Base-by-base conservation (phyloP, 1,284 basidiomycete genomes). In the Ustilago sp. region DNA sequence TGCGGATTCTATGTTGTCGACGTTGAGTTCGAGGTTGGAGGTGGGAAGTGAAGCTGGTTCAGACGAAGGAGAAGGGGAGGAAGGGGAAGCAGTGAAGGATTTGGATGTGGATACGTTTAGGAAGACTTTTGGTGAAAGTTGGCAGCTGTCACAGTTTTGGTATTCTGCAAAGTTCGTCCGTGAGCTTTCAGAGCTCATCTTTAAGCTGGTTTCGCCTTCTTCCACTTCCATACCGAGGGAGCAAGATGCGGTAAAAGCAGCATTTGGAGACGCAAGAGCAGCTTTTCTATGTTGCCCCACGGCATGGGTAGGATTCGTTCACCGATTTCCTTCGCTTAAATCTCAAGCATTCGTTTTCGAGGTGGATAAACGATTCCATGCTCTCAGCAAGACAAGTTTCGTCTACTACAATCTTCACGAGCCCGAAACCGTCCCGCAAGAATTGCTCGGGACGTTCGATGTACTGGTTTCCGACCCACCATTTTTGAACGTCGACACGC, bases 261-360 rank as follows among this genome's bases (percentile, higher is more conserved):
- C 48, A 32, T 67, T 64, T 34, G 66, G 62, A 11, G 23, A 45
- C n/a, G 62, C 63, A 8, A 43, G 54, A 9, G 60, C 86, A 48
- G 85, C 78, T 7, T 86, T 86, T 74, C 77, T 86, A n/a, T 85
- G 79, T 63, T 86, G 82, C 31, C 86, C 86, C 4, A 86, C 86
- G 0, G 82, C 78, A 8, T 86, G 80, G 80, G 83, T 86, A 38
- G 84, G 78, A 4, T 85, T 86, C 63, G 84, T 85, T 15, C 81
- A 85, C 70, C 53, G 56, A 38, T 64, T 69, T 36, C 74, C 78
- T 38, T 60, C 81, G 0, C 67, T 79, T 4, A 43, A 60, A n/a
- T 12, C 54, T 0, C 60, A 71, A 38, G 76, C 81, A 0, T 80
- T 64, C 55, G 69, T 86, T 6, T 79, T 85, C 36, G 85, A 86